phyloP scores from a whole-genome alignment of 805 yeast species.

The Kuraishia hungarica region DNA sequence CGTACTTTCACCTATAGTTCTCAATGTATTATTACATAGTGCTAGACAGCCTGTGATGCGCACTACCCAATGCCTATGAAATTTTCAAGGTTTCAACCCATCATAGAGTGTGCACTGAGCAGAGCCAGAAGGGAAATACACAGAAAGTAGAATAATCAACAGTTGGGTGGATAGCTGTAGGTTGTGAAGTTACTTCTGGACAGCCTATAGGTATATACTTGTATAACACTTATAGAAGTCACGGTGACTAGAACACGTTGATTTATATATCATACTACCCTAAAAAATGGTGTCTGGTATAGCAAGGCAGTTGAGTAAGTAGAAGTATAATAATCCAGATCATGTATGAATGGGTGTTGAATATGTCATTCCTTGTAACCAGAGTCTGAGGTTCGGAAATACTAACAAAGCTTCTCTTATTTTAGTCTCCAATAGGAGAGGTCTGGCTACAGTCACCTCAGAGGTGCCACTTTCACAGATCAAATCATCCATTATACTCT shows the following conservation, averaged over 20 bases:
- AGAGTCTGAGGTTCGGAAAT: no score
- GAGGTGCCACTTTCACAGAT: slow-evolving; percentile 9
- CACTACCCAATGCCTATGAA: not conserved
- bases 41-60: no score
- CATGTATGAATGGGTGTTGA: no score
- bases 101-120: not conserved
- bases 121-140: not conserved
- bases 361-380: no score
- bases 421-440: not conserved
- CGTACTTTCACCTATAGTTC: no score
- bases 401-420: not conserved
- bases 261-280: not conserved
- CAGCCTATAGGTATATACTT: no score
- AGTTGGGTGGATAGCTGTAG: not conserved
- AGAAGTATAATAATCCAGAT: no score
- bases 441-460: slow-evolving; percentile 2
- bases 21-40: no score
- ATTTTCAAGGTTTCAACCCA: not conserved
- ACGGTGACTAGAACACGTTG: not conserved
- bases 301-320: not conserved
- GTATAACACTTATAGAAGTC: not conserved
- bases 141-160: not conserved
- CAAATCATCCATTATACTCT: slow-evolving; percentile 52
- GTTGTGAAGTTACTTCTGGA: no score
- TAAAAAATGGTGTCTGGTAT: not conserved